Base-by-base conservation (phyloP, 495 filamentous ascomycete species). In the Neurospora sp. region DNA sequence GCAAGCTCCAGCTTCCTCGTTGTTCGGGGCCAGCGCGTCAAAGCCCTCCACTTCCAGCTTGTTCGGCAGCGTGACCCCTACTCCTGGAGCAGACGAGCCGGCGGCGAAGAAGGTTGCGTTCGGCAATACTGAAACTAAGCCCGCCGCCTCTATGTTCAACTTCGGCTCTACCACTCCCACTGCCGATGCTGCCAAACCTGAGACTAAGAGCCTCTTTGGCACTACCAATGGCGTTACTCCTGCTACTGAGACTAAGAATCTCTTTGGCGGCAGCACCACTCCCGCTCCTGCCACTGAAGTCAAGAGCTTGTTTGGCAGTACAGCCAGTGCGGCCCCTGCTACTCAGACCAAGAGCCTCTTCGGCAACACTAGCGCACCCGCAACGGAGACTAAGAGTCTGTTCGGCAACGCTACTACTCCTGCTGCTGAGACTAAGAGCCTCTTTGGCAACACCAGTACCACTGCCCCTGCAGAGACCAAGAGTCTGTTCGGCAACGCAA, bases 1-100 rank as follows among this genome's bases (percentile, higher is more conserved):
- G 14, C 78, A 74, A 71, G 73, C 79, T 44, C 35, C 71, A 4
- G 71, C 74, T 20, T 20, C 75, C 8, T 76, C 77, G 6, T 40
- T 84, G 11, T 86, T 86, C 71, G 77, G 75, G 4, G 70, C 75
- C 40, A 70, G 70, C 31, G 71, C 66, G 5, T 72, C 76, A 4
- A 80, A 79, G 69, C 72, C 79, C 42, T 16, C 72, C 20, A 72
- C 76, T 3, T 46, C 75, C 37, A 78, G 71, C 70, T 69, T 83
- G 9, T 85, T 85, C 72, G 79, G 80, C 42, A 70, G 74, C 46
- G 73, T 72, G 18, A 39, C 77, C 9, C 37, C 76, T 44, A 18
- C 73, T 37, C 37, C 79, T 11, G 54, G 16, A 75, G 71, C 75
- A 27, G 66, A 77, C 31, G 77, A 78, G 70, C 75, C 76, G 18